A percentile compares a stretch with the other conserved stretches of the same genome.
Conservation (phyloP, 2,329 filamentous ascomycete genomes). For the Ceratocystis cacaofunesta region DNA sequence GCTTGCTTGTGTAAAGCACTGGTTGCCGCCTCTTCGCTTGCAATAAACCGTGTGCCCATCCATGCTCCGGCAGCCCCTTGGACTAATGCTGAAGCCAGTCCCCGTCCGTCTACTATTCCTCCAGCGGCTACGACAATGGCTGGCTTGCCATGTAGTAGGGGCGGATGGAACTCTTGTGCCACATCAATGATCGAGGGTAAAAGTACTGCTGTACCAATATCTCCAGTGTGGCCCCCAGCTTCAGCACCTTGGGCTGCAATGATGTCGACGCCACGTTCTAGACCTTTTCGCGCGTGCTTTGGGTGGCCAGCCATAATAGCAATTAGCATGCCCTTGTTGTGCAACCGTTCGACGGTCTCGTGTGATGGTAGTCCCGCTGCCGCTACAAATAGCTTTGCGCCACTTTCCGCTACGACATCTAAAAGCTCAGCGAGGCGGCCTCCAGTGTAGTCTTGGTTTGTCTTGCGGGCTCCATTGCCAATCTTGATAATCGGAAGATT, state of each 20-base stretch:
- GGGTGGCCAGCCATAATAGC: slow-evolving; percentile 98
- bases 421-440: slow-evolving; percentile 80
- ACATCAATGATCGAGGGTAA: slow-evolving; percentile 80
- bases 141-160: slow-evolving; percentile 50
- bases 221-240: slow-evolving; percentile 83
- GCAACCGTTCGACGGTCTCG: slow-evolving; percentile 58
- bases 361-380: slow-evolving; percentile 77
- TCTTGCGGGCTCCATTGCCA: slow-evolving; percentile 68
- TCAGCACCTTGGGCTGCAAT: slow-evolving; percentile 87
- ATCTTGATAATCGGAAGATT: slow-evolving; percentile 86
- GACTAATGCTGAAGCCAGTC: slow-evolving; percentile 69
- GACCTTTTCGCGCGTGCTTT: slow-evolving; percentile 76
- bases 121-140: slow-evolving; percentile 81
- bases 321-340: slow-evolving; percentile 63
- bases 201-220: slow-evolving; percentile 72
- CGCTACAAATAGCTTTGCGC: slow-evolving; percentile 72
- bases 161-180: slow-evolving; percentile 54
- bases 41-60: slow-evolving; percentile 90
- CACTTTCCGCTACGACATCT: slow-evolving; percentile 68
- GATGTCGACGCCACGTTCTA: slow-evolving; percentile 76
- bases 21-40: slow-evolving; percentile 65
- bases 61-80: slow-evolving; percentile 80
- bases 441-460: slow-evolving; percentile 90
- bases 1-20: slow-evolving; percentile 69
- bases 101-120: slow-evolving; percentile 69